phyloP scores from a whole-genome alignment of 768 basidiomycete species.

The Leccinum variicolor region DNA sequence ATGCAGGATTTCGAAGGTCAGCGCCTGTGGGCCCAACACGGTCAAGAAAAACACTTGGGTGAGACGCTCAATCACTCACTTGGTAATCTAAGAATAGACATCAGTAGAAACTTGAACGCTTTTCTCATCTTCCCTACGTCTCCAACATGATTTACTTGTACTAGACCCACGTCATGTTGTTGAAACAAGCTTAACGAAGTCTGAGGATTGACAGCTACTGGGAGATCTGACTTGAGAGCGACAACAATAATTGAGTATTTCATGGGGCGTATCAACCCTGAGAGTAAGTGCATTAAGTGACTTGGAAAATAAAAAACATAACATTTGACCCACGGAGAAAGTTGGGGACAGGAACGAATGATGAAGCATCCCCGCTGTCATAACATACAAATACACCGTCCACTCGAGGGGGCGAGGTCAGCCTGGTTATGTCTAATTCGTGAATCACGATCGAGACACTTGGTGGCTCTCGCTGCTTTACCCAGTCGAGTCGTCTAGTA shows the following conservation, averaged over 20 bases:
- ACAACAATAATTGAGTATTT: conserved; percentile 70
- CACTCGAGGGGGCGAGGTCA: conserved; percentile 53
- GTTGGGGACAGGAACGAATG: conserved; percentile 63
- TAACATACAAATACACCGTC: conserved; percentile 88
- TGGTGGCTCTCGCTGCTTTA: conserved; percentile 39
- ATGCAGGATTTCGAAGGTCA: conserved; percentile 68
- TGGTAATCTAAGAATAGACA: conserved; percentile 52
- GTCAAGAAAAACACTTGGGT: conserved; percentile 7
- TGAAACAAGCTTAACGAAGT: conserved; percentile 48
- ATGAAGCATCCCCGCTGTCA: conserved; percentile 60
- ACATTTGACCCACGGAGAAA: conserved; percentile 60
- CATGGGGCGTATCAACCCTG: conserved; percentile 57
- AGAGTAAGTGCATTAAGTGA: conserved; percentile 4
- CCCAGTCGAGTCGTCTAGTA: conserved; percentile 30
- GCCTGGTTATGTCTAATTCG: conserved; percentile 55
- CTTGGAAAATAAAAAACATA: conserved; percentile 1
- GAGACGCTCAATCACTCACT: conserved; percentile 23
- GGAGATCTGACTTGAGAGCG: conserved; percentile 83
- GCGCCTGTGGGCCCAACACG: conserved; percentile 27
- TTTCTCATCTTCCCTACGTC: conserved; percentile 70
- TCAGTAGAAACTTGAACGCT: conserved; percentile 72
- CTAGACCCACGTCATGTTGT: conserved; percentile 70
- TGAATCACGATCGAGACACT: conserved; percentile 49
- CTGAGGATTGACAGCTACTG: conserved; percentile 54
- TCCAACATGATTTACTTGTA: conserved; percentile 61